Base-by-base conservation (phyloP, 1,284 basidiomycete species). In the Melanopsichium pennsylvanicum region DNA sequence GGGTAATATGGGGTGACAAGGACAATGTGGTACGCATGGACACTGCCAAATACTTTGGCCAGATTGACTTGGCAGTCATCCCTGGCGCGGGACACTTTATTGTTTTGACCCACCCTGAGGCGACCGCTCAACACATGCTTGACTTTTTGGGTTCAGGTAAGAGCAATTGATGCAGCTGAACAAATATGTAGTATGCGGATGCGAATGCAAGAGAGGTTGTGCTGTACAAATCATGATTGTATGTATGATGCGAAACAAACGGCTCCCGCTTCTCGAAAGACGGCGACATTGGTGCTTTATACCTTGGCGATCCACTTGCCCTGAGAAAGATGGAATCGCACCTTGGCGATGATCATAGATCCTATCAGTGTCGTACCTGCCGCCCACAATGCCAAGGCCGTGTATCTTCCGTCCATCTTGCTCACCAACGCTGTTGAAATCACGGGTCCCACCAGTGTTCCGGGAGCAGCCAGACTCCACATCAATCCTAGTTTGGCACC, bases 41-140 rank as follows among this genome's bases (percentile, higher is more conserved):
- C 35, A 67, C 62, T 10, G 48, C 45, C 10, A 67, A 70, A 46
- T 70, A 67, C 56, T 70, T 70, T 63, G 68, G 68, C 15, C 44
- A 61, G 38, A 47, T 70, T 16, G 63, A 70, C 25, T 39, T 70
- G 5, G 49, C 57, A 18, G 57, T 70, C 16, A 67, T 70, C 16
- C 56, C 55, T 1, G 49, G 41, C 11, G 62, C 37, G 2, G 62
- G 62, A 0, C 68, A 70, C 31, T 58, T 60, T 22, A 60, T 64
- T 33, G 45, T 66, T 0, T 43, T 66, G 4, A 67, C 61, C 9
- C 68, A 70, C 19, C n/a, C 62, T 8, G 68, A 70, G 13, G 51
- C 50, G 10, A 63, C 63, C 2, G 56, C 46, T 16, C 50, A 61
- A 31, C 57, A 58, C 36, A 66, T 67, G 57, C 46, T 70, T 15